These are phyloP conservation scores for Sporisorium iseilematis-ciliati DNA, from an alignment of 1,284 basidiomycete species.

Conservation along the genomic window DNA sequence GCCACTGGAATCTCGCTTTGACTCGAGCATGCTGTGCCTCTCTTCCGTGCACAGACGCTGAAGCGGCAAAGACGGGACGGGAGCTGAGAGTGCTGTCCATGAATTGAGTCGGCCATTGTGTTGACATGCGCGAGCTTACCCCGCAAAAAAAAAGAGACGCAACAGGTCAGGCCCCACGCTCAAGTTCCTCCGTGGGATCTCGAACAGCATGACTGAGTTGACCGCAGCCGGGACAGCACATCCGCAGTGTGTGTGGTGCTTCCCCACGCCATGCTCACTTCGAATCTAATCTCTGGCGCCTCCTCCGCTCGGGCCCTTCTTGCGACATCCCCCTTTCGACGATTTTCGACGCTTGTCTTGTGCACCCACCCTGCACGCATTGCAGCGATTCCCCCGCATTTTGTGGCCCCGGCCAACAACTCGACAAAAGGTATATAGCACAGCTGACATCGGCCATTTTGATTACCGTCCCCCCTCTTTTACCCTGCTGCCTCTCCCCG, in stretches of 20 bases:
- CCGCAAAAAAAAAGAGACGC: too few species aligned
- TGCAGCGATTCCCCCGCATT: constrained; percentile 2
- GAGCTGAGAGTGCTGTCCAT: not conserved
- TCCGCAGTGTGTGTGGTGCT: too few species aligned
- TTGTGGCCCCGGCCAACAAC: not conserved
- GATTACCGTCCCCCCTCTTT: not conserved
- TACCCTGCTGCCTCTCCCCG: not conserved
- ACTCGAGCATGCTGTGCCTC: too few species aligned
- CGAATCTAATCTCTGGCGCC: too few species aligned
- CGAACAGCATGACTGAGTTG: too few species aligned
- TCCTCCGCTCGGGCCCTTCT: not conserved
- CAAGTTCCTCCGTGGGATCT: too few species aligned
- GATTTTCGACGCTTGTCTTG: not conserved
- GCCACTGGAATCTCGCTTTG: too few species aligned
- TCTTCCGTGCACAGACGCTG: not conserved
- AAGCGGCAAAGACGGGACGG: not conserved
- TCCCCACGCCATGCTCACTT: too few species aligned
- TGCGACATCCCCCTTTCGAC: not conserved
- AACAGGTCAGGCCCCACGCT: too few species aligned
- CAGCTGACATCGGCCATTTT: constrained; percentile 1
- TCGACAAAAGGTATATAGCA: constrained; percentile 3
- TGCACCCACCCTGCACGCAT: not conserved
- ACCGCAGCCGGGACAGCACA: too few species aligned
- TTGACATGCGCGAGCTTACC: too few species aligned
- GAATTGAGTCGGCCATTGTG: not conserved